Evolutionary conservation across 371 early-diverging fungal genomes (phyloP).

Genomic region (Basidiobolus meristosporus): DNA sequence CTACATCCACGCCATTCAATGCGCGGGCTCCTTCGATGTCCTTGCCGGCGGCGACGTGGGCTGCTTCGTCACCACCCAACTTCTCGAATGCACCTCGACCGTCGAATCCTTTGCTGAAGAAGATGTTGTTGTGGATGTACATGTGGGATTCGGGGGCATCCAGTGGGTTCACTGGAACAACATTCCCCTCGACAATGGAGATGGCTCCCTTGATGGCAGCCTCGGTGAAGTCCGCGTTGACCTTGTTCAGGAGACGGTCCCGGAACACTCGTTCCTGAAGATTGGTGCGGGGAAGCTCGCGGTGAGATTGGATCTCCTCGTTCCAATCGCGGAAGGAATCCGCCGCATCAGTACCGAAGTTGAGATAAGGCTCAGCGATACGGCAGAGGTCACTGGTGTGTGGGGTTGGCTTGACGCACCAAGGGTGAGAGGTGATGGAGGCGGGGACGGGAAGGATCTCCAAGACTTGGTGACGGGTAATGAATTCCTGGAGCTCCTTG

Average conservation of each 20-base stretch:
- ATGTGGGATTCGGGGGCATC: constrained; percentile 66
- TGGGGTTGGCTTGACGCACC: constrained; percentile 42
- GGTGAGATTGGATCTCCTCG: constrained; percentile 79
- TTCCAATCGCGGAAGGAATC: constrained; percentile 87
- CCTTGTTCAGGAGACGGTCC: constrained; percentile 62
- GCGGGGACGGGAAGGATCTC: constrained; percentile 54
- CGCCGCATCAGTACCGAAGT: constrained; percentile 40
- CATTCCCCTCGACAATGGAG: constrained; percentile 61
- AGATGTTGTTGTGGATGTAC: constrained; percentile 87
- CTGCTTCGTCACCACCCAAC: constrained; percentile 80
- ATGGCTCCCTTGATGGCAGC: constrained; percentile 73
- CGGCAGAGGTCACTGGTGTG: constrained; percentile 43
- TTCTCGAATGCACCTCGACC: constrained; percentile 61
- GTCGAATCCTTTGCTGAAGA: constrained; percentile 83
- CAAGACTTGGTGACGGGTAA: constrained; percentile 52
- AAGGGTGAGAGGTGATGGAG: constrained; percentile 54
- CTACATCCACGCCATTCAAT: constrained; percentile 51
- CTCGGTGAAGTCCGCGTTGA: constrained; percentile 79
- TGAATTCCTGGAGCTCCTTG: constrained; percentile 36
- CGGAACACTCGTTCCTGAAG: constrained; percentile 74
- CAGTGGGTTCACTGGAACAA: constrained; percentile 60
- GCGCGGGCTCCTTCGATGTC: constrained; percentile 78
- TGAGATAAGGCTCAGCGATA: constrained; percentile 39
- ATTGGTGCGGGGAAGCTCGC: constrained; percentile 56
- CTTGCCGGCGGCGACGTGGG: constrained; percentile 83